Base-by-base conservation (phyloP, 2,329 filamentous ascomycete species). In the Colletotrichum melonis region DNA sequence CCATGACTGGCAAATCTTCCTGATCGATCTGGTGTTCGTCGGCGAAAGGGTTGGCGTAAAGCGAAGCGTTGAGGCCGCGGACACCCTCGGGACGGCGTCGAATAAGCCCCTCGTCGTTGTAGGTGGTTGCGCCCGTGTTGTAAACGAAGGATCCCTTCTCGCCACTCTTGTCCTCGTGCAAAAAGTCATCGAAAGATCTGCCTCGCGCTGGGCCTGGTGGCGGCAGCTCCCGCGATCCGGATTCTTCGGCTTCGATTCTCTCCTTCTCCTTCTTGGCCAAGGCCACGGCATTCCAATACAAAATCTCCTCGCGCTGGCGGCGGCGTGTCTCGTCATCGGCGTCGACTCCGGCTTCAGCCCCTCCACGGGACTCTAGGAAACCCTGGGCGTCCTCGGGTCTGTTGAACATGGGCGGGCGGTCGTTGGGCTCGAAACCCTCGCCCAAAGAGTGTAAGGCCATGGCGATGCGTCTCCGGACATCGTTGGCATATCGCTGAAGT, bases 371-470 rank as follows among this genome's bases (percentile, higher is more conserved):
- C 76, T 87, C 82, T 69, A 91, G 78, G 78, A 92, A 92, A 9
- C 90, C 91, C 67, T 92, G 87, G 70, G 90, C 90, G 80, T 92
- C 91, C 79, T 92, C 91, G 64, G 91, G 91, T 14, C 91, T 84
- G 79, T 92, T 92, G 81, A 92, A 92, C 32, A 88, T 81, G 69
- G 91, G 91, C 76, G 89, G 83, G 35, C 83, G 81, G 55, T 82
- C 79, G 69, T 69, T 67, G 4, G 88, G 86, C 59, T 85, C 83
- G 80, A 91, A 87, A 76, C 85, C 86, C 69, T 92, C 89, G 72
- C 90, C 88, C 32, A 92, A 84, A 11, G 87, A 85, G 77, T 91
- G 88, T 16, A 92, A 81, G 62, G 90, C 89, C 54, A 91, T 79
- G 76, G 90, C 89, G 78, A 92, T 89, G 74, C 89, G 87, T 72